These are phyloP conservation scores for Pisolithus sp. DNA, from an alignment of 768 basidiomycete genomes.

Conservation along the genomic window DNA sequence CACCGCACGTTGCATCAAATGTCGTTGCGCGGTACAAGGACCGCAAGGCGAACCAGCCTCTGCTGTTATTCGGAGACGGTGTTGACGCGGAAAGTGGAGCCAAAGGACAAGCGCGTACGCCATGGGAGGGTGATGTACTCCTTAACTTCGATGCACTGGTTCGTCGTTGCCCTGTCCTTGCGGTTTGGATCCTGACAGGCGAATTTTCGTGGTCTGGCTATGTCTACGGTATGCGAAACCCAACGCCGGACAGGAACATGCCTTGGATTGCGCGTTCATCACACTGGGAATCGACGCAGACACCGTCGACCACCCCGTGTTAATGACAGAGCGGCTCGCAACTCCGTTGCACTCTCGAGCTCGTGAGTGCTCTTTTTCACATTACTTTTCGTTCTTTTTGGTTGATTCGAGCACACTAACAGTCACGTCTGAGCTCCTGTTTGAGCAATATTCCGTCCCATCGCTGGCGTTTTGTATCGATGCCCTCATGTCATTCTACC, in stretches of 20 bases:
- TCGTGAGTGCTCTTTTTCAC: slow-evolving; percentile 41
- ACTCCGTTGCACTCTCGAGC: slow-evolving; percentile 86
- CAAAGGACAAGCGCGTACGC: slow-evolving; percentile 66
- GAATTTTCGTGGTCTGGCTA: not conserved
- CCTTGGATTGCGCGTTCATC: slow-evolving; percentile 86
- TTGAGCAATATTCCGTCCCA: slow-evolving; percentile 87
- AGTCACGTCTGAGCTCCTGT: slow-evolving; percentile 96
- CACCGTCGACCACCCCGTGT: slow-evolving; percentile 75
- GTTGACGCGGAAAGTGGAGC: slow-evolving; percentile 84
- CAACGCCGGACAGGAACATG: slow-evolving; percentile 66
- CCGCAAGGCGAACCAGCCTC: slow-evolving; percentile 70
- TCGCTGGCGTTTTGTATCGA: slow-evolving; percentile 85
- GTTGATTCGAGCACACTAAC: slow-evolving; percentile 1
- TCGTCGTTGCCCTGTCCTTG: slow-evolving; percentile 27
- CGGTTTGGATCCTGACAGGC: not conserved
- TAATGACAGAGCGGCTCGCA: slow-evolving; percentile 90
- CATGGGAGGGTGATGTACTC: slow-evolving; percentile 93
- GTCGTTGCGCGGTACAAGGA: slow-evolving; percentile 86
- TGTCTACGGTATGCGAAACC: not conserved
- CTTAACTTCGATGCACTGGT: slow-evolving; percentile 92
- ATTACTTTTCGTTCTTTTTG: not conserved
- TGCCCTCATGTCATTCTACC: slow-evolving; percentile 87
- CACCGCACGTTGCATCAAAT: slow-evolving; percentile 60
- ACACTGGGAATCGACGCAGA: slow-evolving; percentile 76
- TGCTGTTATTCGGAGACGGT: slow-evolving; percentile 85